Evolutionary conservation across 1,284 basidiomycete species (phyloP), one percentile per base, ranked within the genome.

Genomic region (Xerocomus nothofagi): DNA sequence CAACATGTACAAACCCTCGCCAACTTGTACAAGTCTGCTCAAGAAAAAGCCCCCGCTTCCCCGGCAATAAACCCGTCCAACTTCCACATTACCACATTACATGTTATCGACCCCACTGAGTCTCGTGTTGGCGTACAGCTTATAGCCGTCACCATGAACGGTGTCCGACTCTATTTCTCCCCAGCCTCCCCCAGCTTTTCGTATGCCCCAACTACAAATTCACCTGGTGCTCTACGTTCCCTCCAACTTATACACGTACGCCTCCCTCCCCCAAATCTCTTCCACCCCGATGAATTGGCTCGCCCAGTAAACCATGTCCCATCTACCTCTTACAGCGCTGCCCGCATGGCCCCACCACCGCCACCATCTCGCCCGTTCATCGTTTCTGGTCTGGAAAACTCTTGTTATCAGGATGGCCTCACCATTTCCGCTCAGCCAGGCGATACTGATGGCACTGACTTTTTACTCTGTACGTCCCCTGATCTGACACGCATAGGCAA

Each of bases 151-250:
- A 91, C 92, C 17, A 75, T 76, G 17, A 92, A 86, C 50, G 91
- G 88, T 11, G 80, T 88, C 4, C 81, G 91, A 43, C 73, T 94
- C 6, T 94, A 89, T 71, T 92, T 94, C 62, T 80, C 83, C 8
- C 77, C 84, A 4, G 72, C 77, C 4, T 64, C 74, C 15, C 65
- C 72, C 20, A 65, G 67, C n/a, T 68, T 69, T 43, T 65, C 68
- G 32, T 69, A 69, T 24, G 44, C 55, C 30, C 50, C 57, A 30
- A 54, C 58, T 15, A 59, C 65, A 12, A 69, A 62, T 43, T 54
- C 67, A 29, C 61, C 72, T n/a, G 70, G 72, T 26, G 57, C 62
- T 30, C 39, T 44, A 15, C 79, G 83, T 9, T 68, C 77, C 45
- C 63, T 91, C 57, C 76, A 86, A 52, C 76, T 94, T 21, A 63